phyloP scores from a whole-genome alignment of 176 grass and related monocot genomes.

The Oryza rufipogon region DNA sequence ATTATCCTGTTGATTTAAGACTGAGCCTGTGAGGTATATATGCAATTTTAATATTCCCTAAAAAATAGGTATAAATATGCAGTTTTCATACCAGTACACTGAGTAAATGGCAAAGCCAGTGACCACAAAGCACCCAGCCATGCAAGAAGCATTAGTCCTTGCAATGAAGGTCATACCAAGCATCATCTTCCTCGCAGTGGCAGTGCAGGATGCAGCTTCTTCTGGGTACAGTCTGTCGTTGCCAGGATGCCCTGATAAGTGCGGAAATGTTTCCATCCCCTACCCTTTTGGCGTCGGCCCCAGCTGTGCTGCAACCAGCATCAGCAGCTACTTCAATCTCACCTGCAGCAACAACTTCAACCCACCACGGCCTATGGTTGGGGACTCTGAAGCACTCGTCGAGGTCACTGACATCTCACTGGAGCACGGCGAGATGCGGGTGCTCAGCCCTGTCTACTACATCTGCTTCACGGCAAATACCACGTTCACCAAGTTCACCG shows the following conservation, averaged over 20 bases:
- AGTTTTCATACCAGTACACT: not conserved
- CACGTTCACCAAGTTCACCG: not conserved
- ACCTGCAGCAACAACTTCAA: slow-evolving; percentile 25
- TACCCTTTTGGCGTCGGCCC: slow-evolving; percentile 36
- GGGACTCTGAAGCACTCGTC: not conserved
- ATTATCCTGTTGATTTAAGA: not conserved
- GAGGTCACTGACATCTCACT: slow-evolving; percentile 22
- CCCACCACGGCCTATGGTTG: slow-evolving; percentile 3
- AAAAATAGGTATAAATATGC: not conserved
- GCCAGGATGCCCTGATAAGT: slow-evolving; percentile 39
- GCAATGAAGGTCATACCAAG: not conserved
- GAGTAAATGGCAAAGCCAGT: not conserved
- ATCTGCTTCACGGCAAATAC: slow-evolving; percentile 24
- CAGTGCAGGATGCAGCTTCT: not conserved
- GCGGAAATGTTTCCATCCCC: slow-evolving; percentile 28
- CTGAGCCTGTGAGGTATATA: not conserved
- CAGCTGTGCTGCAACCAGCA: not conserved
- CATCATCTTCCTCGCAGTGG: not conserved
- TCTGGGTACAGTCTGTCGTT: not conserved
- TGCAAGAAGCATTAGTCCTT: not conserved
- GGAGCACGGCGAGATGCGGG: not conserved
- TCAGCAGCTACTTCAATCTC: slow-evolving; percentile 29
- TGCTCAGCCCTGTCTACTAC: slow-evolving; percentile 2
- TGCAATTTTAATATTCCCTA: not conserved
- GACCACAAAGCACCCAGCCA: not conserved